Base-by-base conservation (phyloP, 192 early-diverging fungal species). In the Backusella morwellensis region DNA sequence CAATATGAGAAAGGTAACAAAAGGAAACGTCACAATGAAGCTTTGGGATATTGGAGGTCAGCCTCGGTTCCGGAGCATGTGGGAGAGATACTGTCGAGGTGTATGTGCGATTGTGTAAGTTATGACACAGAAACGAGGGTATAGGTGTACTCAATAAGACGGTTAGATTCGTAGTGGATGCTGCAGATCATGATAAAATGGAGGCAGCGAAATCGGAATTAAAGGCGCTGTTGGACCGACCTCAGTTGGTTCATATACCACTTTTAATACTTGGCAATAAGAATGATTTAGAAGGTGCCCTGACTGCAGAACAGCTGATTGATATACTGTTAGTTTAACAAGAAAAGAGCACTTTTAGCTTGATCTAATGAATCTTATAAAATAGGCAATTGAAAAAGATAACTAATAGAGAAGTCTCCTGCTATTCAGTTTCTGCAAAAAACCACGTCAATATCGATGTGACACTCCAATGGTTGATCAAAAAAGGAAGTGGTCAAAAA, bases 31-130 rank as follows among this genome's bases (percentile, higher is more conserved):
- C 63, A 94, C 93, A 19, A 98, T 99, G 95, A 98, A 98, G 82
- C 85, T 99, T 72, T 99, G 98, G 98, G 98, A 99, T 84, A 91
- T 99, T 81, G 98, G 98, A 42, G 98, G 98, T 3, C 98, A 99
- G 80, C 93, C 97, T 59, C 86, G 97, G 75, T 98, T 99, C 87
- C 82, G 98, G 63, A 95, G 92, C 81, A 99, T 98, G 97, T 99
- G 98, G 92, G 91, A 92, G 77, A 81, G 91, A 76, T 93, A 93
- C 81, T 93, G 92, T 76, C 83, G 92, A 82, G 96, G 97, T 36
- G 98, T 98, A 32, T 97, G 98, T 78, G 95, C 97, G 5, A 99
- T 99, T 77, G 96, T 99, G 92, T 96, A 87, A 81, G 92, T 80
- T 38, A 38, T 40, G 38, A 40, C 32, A 3, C 32, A 32, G 38